These are phyloP conservation scores for Eucalyptus urophylla DNA, from an alignment of 345 rosid genomes.

Conservation along the genomic window DNA sequence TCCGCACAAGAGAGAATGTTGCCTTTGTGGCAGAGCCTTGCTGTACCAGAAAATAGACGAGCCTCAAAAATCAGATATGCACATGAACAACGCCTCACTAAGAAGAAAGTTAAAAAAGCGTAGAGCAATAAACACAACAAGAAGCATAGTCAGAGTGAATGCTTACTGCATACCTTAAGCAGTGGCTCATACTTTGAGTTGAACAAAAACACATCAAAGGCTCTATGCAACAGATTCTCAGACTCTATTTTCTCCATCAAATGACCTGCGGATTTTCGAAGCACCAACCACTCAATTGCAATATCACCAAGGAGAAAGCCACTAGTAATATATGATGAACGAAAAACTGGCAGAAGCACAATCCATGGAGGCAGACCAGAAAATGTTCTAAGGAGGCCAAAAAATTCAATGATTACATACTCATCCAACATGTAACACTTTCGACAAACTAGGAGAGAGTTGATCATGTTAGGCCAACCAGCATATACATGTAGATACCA, in stretches of 20 bases:
- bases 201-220: conserved; percentile 87
- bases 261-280: conserved; percentile 44
- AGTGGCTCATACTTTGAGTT: conserved; percentile 91
- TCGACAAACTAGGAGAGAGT: neutral
- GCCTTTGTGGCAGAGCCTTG: conserved; percentile 90
- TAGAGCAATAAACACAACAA: neutral
- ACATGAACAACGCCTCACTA: neutral
- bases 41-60: conserved; percentile 12
- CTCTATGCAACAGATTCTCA: conserved; percentile 68
- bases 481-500: neutral
- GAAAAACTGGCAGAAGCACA: neutral
- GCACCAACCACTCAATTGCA: neutral
- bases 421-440: neutral
- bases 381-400: neutral
- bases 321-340: neutral
- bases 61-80: neutral
- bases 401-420: neutral
- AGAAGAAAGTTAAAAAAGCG: neutral
- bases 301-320: neutral
- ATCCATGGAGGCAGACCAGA: neutral
- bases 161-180: conserved; percentile 57
- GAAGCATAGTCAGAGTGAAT: neutral
- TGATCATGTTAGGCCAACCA: neutral
- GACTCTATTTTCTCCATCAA: conserved; percentile 87
- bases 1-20: conserved; percentile 86